Base-by-base conservation (phyloP, 139 green algal genomes). In the Gonium pectorale region DNA sequence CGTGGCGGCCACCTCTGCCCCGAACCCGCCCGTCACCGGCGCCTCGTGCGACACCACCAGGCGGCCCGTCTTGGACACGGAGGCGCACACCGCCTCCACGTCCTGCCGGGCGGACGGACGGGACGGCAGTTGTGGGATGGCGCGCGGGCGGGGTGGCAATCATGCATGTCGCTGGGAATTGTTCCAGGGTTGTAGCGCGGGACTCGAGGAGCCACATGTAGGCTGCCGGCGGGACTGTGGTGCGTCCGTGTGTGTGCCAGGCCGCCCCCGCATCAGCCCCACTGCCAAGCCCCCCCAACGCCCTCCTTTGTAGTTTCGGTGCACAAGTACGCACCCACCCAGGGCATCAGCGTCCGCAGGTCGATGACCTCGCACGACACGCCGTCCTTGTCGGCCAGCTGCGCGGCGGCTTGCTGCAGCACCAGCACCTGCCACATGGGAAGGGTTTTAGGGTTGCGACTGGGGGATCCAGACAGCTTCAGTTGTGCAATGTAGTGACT, bases 41-140 rank as follows among this genome's bases (percentile, higher is more conserved):
- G 96, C 96, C 90, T 99, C 96, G 82, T 99, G 96, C 62, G 84
- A 95, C 21, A 99, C 96, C 44, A 98, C 64, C 56, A 98, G 88
- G 31, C 94, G 86, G 27, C 94, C 94, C 44, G 92, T 97, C 68
- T 92, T 92, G 60, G 78, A 88, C 21, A 97, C 93, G 24, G 88
- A 94, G 2, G 86, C 85, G 31, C 89, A 88, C 82, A 94, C 83
- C 17, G 71, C 22, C 29, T 79, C 70, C 9, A 71, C 73, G 80
- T 98, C 95, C 94, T 83, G 77, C 41, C 33, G 68, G 26, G 43
- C 27, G 68, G 43, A 29, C 27, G 43, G 43, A 31, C 13, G 38
- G 13, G 43, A 83, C 19, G 56, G 19, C 19, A 64, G 56, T 15
- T 64, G 19, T 35, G 56, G 56, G 56, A n/a, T 64, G 56, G 56